These are phyloP conservation scores for Coemansia sp. DNA, from an alignment of 192 early-diverging fungal species.

Conservation along the genomic window DNA sequence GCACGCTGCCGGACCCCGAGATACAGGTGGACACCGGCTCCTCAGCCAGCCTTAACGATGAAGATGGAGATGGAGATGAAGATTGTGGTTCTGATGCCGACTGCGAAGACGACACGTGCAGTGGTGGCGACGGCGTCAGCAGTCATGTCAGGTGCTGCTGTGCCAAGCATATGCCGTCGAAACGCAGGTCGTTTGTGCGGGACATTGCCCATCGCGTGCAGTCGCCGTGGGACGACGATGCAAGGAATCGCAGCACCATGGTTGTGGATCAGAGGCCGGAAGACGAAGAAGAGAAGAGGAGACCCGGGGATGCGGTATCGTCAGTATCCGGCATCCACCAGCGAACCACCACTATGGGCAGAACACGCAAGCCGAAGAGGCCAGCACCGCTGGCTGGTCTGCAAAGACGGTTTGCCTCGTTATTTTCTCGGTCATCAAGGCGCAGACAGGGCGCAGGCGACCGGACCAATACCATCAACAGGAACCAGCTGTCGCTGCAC, in stretches of 20 bases:
- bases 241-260: not conserved
- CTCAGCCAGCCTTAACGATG: not conserved
- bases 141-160: not conserved
- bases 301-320: no score
- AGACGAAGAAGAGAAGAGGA: no score
- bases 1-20: slow-evolving; percentile 2
- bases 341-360: no score
- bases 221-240: not conserved
- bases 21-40: not conserved
- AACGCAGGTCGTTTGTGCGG: slow-evolving; percentile 29
- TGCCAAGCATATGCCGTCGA: not conserved
- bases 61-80: no score
- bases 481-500: not conserved
- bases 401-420: no score
- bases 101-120: not conserved
- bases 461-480: not conserved
- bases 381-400: no score
- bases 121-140: not conserved
- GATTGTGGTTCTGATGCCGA: not conserved
- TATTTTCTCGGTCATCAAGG: not conserved
- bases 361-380: no score
- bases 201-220: slow-evolving; percentile 17
- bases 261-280: no score
- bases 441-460: not conserved
- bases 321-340: no score